Evolutionary conservation across 2,329 filamentous ascomycete species (phyloP).

Genomic region (Colletotrichum scovillei): DNA sequence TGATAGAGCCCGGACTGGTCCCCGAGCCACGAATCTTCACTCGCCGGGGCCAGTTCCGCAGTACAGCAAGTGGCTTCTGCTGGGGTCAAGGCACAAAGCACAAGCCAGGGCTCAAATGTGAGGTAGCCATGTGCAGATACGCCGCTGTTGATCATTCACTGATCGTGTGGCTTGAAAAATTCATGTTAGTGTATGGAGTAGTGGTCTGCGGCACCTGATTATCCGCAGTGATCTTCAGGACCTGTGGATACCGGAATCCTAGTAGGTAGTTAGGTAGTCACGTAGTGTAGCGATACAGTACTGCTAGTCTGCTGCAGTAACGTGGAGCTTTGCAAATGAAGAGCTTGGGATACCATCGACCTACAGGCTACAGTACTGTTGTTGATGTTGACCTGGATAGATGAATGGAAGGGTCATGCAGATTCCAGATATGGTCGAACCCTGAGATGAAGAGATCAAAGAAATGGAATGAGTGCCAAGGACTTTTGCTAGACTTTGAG

Average conservation of each 20-base stretch:
- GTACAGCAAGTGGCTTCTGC: background rate
- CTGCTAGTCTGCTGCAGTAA: background rate
- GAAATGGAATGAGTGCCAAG: background rate
- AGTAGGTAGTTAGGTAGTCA: background rate
- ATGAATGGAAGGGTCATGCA: background rate
- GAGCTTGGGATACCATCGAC: background rate
- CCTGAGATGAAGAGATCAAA: background rate
- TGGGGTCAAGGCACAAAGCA: background rate
- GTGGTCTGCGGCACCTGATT: background rate
- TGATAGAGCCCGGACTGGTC: background rate
- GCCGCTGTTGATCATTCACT: background rate
- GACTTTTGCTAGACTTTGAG: background rate
- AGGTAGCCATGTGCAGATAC: background rate
- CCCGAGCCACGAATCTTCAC: background rate
- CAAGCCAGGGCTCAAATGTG: background rate
- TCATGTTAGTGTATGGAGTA: background rate
- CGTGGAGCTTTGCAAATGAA: background rate
- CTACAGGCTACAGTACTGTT: background rate
- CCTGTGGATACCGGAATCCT: background rate
- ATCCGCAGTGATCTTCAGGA: background rate
- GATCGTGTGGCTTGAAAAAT: background rate
- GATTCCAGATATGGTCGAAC: background rate
- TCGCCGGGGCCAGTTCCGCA: background rate
- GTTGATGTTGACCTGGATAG: background rate
- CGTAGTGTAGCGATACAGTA: no score